Evolutionary conservation across 108 stramenopile genomes (phyloP).

Genomic region (Nannochloropsis salina): DNA sequence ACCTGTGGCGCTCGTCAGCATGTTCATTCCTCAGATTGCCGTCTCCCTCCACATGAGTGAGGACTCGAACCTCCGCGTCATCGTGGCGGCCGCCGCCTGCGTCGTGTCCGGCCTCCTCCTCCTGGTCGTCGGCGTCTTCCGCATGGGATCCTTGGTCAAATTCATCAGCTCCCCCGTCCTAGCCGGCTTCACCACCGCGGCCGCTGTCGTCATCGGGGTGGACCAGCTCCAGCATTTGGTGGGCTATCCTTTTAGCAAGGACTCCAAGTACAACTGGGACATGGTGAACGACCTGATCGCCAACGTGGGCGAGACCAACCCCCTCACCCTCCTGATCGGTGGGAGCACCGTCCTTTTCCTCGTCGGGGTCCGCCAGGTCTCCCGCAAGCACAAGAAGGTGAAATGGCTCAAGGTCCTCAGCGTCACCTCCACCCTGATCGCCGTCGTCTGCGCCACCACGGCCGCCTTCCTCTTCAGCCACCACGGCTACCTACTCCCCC

Average conservation of each 20-base stretch:
- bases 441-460: conserved; percentile 20
- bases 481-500: not conserved
- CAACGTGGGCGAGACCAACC: conserved; percentile 11
- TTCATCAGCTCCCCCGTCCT: conserved; percentile 37
- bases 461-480: not conserved
- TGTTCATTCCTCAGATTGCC: conserved; percentile 11
- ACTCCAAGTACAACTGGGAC: conserved; percentile 20
- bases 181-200: conserved; percentile 37
- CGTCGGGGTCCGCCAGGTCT: not conserved
- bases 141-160: conserved; percentile 23
- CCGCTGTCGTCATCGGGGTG: conserved; percentile 29
- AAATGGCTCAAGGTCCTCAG: conserved; percentile 8
- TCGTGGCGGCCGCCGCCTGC: not conserved
- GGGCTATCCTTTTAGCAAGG: conserved; percentile 17
- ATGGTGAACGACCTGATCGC: conserved; percentile 23
- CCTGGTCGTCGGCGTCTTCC: conserved; percentile 25
- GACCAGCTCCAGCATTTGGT: conserved; percentile 31
- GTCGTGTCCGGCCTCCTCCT: conserved; percentile 25
- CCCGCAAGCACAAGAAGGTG: conserved; percentile 13
- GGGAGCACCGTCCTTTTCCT: conserved; percentile 30
- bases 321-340: not conserved
- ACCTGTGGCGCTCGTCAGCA: conserved; percentile 65
- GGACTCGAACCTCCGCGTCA: not conserved
- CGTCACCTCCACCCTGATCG: conserved; percentile 15
- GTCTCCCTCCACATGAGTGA: conserved; percentile 13